A percentile compares a stretch with the other conserved stretches of the same genome.
These are phyloP conservation scores for Taphrina populina DNA, from an alignment of 1,139 yeast species.

Conservation along the genomic window DNA sequence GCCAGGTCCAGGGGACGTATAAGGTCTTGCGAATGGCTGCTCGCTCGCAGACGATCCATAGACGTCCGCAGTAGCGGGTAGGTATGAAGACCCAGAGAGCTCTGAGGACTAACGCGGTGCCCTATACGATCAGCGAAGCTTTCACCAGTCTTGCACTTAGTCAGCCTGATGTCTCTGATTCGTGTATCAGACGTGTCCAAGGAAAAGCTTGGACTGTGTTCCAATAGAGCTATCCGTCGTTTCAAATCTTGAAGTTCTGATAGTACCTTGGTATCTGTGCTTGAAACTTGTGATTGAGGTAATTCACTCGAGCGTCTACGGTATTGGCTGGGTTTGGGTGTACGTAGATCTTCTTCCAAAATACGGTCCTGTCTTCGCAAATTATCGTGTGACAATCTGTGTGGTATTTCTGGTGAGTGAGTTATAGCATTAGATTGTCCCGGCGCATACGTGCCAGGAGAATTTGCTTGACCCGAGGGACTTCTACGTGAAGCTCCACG, in stretches of 20 bases:
- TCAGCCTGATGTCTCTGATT: no score
- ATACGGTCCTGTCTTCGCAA: constrained; percentile 1
- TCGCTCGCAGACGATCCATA: not conserved
- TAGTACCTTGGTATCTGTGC: not conserved
- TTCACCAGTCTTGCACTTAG: not conserved
- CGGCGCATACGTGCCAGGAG: no score
- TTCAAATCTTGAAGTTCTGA: constrained; percentile 1
- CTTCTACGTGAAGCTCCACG: no score
- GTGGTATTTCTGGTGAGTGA: not conserved
- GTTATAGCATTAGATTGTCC: no score
- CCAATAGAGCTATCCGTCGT: constrained; percentile 1
- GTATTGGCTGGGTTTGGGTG: not conserved
- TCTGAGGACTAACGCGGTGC: not conserved
- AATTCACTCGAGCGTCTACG: not conserved
- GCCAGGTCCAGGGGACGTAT: constrained; percentile 18
- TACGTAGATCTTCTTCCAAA: constrained; percentile 4
- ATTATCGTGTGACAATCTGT: constrained; percentile 13
- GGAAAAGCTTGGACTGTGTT: not conserved
- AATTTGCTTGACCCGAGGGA: no score
- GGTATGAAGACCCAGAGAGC: no score
- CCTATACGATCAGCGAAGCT: not conserved
- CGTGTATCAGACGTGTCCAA: no score
- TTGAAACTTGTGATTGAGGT: not conserved
- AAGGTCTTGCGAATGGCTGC: not conserved
- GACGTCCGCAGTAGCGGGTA: not conserved